Evolutionary conservation across 2,329 filamentous ascomycete species (phyloP).

Genomic region (Amesomyces nigricolor): DNA sequence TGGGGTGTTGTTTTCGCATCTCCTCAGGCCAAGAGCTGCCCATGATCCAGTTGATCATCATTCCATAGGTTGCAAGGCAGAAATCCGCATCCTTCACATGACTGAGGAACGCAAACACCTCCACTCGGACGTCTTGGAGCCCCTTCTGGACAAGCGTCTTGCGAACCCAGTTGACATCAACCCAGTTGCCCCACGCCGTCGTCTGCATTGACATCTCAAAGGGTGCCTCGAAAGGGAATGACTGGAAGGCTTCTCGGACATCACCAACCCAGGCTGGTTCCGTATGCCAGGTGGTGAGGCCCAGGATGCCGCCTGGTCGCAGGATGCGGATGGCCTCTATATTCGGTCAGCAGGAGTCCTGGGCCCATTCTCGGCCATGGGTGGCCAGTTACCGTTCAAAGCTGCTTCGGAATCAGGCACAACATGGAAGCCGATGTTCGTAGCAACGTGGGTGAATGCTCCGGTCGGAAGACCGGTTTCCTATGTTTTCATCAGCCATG

Average conservation of each 20-base stretch:
- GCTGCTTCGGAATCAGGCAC: constrained; percentile 27
- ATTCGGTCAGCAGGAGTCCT: background rate
- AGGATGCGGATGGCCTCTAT: constrained; percentile 55
- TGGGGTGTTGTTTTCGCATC: constrained; percentile 31
- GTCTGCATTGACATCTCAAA: constrained; percentile 36
- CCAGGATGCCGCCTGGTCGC: constrained; percentile 54
- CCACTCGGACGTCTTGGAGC: constrained; percentile 36
- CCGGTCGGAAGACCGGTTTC: constrained; percentile 21
- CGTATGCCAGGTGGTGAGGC: constrained; percentile 41
- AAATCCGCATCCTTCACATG: constrained; percentile 32
- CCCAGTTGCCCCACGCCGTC: constrained; percentile 37
- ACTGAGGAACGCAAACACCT: constrained; percentile 28
- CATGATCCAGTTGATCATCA: constrained; percentile 38
- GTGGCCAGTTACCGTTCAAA: constrained; percentile 22
- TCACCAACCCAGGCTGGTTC: constrained; percentile 36
- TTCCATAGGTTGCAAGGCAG: constrained; percentile 32
- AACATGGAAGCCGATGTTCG: constrained; percentile 28
- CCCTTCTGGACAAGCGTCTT: constrained; percentile 33
- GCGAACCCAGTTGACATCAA: constrained; percentile 36
- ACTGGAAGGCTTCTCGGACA: constrained; percentile 35
- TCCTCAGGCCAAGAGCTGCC: constrained; percentile 38
- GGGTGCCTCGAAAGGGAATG: constrained; percentile 38
- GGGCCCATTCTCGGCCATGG: background rate
- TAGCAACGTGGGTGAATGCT: constrained; percentile 27
- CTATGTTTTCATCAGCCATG: constrained; percentile 10